Conservation (phyloP, 768 basidiomycete genomes). For the Austroboletus festivus region DNA sequence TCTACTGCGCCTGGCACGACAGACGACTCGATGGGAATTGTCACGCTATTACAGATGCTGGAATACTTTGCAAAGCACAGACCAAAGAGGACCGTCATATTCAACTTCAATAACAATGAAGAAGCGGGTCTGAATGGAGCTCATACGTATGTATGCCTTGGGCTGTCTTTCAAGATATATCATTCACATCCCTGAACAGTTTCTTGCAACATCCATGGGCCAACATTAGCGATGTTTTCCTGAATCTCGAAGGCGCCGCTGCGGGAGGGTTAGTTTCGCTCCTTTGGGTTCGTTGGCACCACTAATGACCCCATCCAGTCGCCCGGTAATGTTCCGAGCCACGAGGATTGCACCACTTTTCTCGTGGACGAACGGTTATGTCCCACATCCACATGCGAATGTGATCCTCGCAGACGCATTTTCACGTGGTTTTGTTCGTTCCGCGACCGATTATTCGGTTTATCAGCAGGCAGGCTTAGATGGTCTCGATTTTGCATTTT, state of each 20-base stretch:
- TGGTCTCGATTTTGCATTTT: constrained; percentile 80
- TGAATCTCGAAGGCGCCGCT: constrained; percentile 82
- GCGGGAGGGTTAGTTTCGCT: constrained; percentile 59
- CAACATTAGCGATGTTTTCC: constrained; percentile 58
- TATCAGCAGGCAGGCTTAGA: constrained; percentile 57
- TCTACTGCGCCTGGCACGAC: constrained; percentile 73
- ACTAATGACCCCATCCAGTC: constrained; percentile 38
- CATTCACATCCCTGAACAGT: constrained; percentile 31
- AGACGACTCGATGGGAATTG: constrained; percentile 75
- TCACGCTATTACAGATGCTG: constrained; percentile 62
- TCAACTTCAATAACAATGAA: constrained; percentile 87
- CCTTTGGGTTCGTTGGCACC: background rate
- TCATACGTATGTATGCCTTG: constrained; percentile 44
- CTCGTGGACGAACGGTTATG: constrained; percentile 44
- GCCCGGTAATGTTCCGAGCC: constrained; percentile 72
- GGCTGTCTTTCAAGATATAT: constrained; percentile 1
- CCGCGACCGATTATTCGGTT: constrained; percentile 71
- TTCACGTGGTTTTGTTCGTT: constrained; percentile 59
- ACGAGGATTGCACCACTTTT: constrained; percentile 57
- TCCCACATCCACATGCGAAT: constrained; percentile 70
- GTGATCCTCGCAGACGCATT: constrained; percentile 70
- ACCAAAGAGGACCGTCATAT: constrained; percentile 61
- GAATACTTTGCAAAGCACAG: constrained; percentile 49
- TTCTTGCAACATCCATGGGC: constrained; percentile 78
- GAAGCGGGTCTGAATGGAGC: constrained; percentile 77